A percentile compares a stretch with the other conserved stretches of the same genome.
Evolutionary conservation across 163 green algal genomes (phyloP).

Genomic region (Prototheca cutis): DNA sequence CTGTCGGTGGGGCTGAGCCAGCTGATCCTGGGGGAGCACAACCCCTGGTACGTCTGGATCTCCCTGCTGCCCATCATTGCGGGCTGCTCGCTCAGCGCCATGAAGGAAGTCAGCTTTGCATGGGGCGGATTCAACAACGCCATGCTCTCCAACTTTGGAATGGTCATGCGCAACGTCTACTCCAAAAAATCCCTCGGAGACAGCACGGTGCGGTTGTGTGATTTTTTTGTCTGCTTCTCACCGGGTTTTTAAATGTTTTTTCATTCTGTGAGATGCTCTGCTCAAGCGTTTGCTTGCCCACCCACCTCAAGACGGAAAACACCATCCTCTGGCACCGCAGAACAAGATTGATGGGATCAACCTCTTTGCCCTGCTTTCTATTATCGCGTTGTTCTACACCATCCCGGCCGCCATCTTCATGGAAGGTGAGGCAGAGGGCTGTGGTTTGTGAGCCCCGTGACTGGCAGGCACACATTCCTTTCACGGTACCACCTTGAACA

Average conservation of each 20-base stretch:
- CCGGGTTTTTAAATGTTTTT: no score
- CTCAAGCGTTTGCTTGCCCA: not conserved
- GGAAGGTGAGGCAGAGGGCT: no score
- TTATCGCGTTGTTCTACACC: constrained; percentile 75
- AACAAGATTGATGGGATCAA: constrained; percentile 84
- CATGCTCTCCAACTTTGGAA: constrained; percentile 84
- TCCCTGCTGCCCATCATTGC: constrained; percentile 85
- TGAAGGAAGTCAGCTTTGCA: constrained; percentile 80
- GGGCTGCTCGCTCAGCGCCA: constrained; percentile 74
- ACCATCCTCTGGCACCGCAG: no score
- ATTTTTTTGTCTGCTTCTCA: no score
- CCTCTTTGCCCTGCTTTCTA: constrained; percentile 63
- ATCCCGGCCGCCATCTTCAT: constrained; percentile 59
- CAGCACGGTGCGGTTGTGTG: constrained; percentile 51
- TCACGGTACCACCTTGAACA: no score
- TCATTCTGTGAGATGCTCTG: no score
- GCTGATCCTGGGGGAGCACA: constrained; percentile 42
- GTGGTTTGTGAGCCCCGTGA: no score
- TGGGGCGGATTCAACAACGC: constrained; percentile 81
- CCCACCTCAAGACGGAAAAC: not conserved
- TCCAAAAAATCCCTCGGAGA: constrained; percentile 77
- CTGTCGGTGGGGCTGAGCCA: constrained; percentile 67
- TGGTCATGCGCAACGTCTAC: constrained; percentile 86
- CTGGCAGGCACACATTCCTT: no score
- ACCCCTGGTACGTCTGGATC: constrained; percentile 66